Base-by-base conservation (phyloP, 495 filamentous ascomycete species). In the Penicillium turbatum region DNA sequence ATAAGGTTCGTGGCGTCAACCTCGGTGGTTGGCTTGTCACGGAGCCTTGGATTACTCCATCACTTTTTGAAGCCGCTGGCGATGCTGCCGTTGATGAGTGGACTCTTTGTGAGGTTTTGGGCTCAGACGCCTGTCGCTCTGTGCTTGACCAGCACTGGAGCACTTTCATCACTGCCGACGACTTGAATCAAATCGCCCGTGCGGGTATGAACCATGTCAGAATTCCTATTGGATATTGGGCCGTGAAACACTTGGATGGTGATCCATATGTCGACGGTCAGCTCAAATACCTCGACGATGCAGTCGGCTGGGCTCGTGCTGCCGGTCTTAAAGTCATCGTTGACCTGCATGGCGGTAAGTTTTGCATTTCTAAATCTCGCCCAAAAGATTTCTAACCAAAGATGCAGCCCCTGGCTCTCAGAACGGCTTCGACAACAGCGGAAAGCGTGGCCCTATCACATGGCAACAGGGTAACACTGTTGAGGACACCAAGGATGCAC, bases 211-310 rank as follows among this genome's bases (percentile, higher is more conserved):
- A 89, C 66, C 84, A 88, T 49, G 86, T 91, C 34, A 77, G 88
- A 48, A 90, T 92, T 48, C 88, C 88, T 2, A 78, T 92, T 48
- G 88, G 88, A 13, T 90, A 90, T 64, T 92, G 88, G 88, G 84
- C 85, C 31, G 66, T 87, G 15, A 72, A 71, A 15, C 80, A 80
- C 3, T 51, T 81, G 6, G 57, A 73, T 15, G 83, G 77, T 29
- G 86, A 89, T 40, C 86, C 86, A 9, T 91, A 87, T 60, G 84
- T 90, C 37, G 75, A 87, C 59, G 88, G 88, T 32, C 86, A 88
- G 58, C 78, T 89, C 40, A 63, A 76, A n/a, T 75, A 76, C 48
- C 79, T 91, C 12, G 83, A 86, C 48, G 63, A 79, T 38, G 86
- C 88, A 6, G 77, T 90, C 13, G 67, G 69, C 32, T 92, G 88